Evolutionary conservation across 164 flowering plant species (phyloP), one percentile per base, ranked within the genome.

Genomic region (Chloranthus sessilifolius): DNA sequence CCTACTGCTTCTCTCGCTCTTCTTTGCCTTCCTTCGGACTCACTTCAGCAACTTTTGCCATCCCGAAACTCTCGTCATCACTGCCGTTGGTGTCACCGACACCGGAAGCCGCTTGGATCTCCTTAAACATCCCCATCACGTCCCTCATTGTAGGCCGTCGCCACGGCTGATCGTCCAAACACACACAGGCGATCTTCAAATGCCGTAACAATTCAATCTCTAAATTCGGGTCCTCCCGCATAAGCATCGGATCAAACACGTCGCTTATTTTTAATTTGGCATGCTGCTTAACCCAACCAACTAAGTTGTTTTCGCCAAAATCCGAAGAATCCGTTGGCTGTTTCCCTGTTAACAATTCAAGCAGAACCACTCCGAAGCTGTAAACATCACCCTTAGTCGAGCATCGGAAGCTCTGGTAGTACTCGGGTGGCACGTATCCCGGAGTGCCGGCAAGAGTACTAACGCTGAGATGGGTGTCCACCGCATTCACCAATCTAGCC

Each of bases 361-460:
- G 87, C 56, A 94, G 60, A 10, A 94, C 95, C 0, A 94, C 97
- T 0, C 99, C 99, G 19, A 82, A 94, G 61, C 99, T 94, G 69
- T 94, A 94, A 11, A 94, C 99, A 47, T 94, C 99, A 1, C 99
- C 97, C 64, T 80, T 89, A 0, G 95, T 80, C 3, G 96, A 75
- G 58, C 96, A 87, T 30, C 94, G 65, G 49, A 86, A 89, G 68
- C 96, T 85, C 58, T 89, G 99, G 73, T 89, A 89, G 68, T 94
- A 94, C 39, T 94, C 99, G 0, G 99, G 99, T 1, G 99, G 97
- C 10, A 94, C 97, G 28, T 94, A 94, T 1, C 99, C 99, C 0
- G 97, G 99, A 0, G 99, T 94, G 14, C 99, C 99, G 0, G 97
- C 96, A 11, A 94, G 69, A 1, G 96, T 94, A 67, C 92, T 87